These are phyloP conservation scores for Pythium phragmitis DNA, from an alignment of 352 stramenopile genomes.

Conservation along the genomic window DNA sequence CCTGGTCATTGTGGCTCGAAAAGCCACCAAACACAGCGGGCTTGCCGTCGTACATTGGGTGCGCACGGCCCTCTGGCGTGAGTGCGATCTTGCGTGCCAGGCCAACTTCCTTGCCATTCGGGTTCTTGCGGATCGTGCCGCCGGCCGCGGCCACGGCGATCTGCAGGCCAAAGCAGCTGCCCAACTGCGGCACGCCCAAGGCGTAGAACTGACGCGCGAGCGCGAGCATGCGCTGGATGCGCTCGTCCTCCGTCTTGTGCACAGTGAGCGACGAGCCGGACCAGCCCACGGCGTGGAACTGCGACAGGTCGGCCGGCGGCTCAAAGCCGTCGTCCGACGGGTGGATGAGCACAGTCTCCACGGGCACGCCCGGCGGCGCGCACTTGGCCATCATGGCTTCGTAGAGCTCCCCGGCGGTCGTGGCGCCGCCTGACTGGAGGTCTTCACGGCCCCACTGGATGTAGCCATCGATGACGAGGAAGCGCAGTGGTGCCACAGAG, in stretches of 20 bases:
- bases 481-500: slow-evolving; percentile 33
- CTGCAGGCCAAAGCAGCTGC: slow-evolving; percentile 74
- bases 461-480: slow-evolving; percentile 79
- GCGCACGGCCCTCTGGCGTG: slow-evolving; percentile 48
- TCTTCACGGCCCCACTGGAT: slow-evolving; percentile 52
- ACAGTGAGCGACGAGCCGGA: slow-evolving; percentile 73
- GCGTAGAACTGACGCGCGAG: slow-evolving; percentile 43
- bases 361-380: slow-evolving; percentile 38
- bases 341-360: slow-evolving; percentile 60
- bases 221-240: slow-evolving; percentile 45
- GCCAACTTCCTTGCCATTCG: slow-evolving; percentile 60
- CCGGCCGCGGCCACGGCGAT: slow-evolving; percentile 56
- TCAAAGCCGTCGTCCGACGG: slow-evolving; percentile 56
- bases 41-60: slow-evolving; percentile 78
- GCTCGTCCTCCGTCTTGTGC: slow-evolving; percentile 50
- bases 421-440: slow-evolving; percentile 59
- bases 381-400: slow-evolving; percentile 60
- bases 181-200: slow-evolving; percentile 66
- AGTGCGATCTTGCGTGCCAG: slow-evolving; percentile 69
- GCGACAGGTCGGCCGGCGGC: slow-evolving; percentile 39
- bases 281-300: slow-evolving; percentile 79
- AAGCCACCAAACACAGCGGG: slow-evolving; percentile 67
- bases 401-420: slow-evolving; percentile 71
- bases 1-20: slow-evolving; percentile 77
- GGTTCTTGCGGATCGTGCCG: slow-evolving; percentile 60